These are phyloP conservation scores for Senna tora DNA, from an alignment of 306 rosid species.

Conservation along the genomic window DNA sequence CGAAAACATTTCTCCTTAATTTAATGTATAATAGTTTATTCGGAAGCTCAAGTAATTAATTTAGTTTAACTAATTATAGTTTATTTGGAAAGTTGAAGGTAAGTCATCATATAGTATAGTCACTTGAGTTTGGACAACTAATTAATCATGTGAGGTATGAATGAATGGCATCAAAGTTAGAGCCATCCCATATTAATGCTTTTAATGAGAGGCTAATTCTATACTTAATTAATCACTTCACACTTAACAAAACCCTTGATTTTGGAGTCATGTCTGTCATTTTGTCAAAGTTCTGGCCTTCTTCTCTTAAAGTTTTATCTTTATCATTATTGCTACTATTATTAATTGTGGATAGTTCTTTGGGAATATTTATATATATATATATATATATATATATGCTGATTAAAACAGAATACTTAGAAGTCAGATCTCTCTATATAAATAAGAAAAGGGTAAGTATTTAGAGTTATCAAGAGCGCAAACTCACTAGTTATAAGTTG, in stretches of 20 bases:
- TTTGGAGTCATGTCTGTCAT: conserved; percentile 28
- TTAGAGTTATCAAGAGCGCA: too few relatives aligned
- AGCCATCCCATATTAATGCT: background rate
- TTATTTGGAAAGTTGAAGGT: background rate
- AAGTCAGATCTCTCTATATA: too few relatives aligned
- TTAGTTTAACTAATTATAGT: too few relatives aligned
- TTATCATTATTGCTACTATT: background rate
- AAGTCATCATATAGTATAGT: background rate
- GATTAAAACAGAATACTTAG: too few relatives aligned
- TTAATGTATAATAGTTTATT: too few relatives aligned
- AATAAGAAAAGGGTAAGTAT: too few relatives aligned
- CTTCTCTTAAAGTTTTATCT: background rate
- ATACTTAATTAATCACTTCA: background rate
- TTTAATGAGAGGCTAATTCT: too few relatives aligned
- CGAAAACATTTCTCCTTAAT: too few relatives aligned
- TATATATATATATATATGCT: too few relatives aligned
- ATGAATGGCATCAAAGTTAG: conserved; percentile 20
- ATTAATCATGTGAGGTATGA: conserved; percentile 27
- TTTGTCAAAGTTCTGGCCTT: conserved; percentile 8
- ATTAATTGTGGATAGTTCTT: background rate
- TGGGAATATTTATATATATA: too few relatives aligned
- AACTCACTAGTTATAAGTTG: too few relatives aligned
- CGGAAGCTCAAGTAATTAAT: too few relatives aligned
- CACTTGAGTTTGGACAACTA: conserved; percentile 13
- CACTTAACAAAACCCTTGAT: conserved; percentile 9